phyloP scores from a whole-genome alignment of 345 rosid genomes.

The Iberis pinnata region DNA sequence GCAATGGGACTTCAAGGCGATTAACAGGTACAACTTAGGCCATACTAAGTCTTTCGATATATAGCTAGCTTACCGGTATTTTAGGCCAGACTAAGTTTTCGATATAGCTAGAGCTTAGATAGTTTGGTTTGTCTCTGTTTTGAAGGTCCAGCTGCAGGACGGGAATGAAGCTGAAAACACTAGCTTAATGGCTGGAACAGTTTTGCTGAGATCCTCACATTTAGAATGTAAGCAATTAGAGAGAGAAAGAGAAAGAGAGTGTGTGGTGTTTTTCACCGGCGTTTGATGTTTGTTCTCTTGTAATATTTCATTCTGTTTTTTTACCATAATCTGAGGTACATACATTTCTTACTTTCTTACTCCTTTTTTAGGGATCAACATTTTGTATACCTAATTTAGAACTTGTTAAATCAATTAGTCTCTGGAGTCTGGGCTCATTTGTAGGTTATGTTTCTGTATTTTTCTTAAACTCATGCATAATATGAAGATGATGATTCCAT shows the following conservation, averaged over 20 bases:
- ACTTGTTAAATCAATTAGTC: slow-evolving; percentile 20
- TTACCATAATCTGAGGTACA: slow-evolving; percentile 12
- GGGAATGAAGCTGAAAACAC: slow-evolving; percentile 21
- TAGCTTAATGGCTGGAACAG: slow-evolving; percentile 31
- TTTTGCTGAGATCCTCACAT: slow-evolving; percentile 27
- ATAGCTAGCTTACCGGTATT: too few relatives aligned
- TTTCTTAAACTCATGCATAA: neutral
- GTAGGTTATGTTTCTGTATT: neutral
- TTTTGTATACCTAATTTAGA: slow-evolving; percentile 26
- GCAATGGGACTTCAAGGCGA: slow-evolving; percentile 43
- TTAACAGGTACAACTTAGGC: slow-evolving; percentile 37
- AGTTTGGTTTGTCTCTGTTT: slow-evolving; percentile 19
- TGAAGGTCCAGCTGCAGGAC: slow-evolving; percentile 32
- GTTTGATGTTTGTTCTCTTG: slow-evolving; percentile 15
- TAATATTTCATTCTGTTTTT: slow-evolving; percentile 14
- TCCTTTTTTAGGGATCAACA: slow-evolving; percentile 16
- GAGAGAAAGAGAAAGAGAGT: slow-evolving; percentile 18
- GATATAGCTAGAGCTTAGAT: too few relatives aligned
- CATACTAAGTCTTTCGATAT: slow-evolving; percentile 10
- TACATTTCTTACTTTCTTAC: slow-evolving; percentile 20
- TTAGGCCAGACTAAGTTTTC: too few relatives aligned
- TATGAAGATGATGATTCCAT: slow-evolving; percentile 7
- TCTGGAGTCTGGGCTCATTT: slow-evolving; percentile 17
- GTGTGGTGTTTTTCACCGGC: slow-evolving; percentile 17
- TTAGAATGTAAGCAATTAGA: slow-evolving; percentile 30